These are phyloP conservation scores for Trichoderma koningii DNA, from an alignment of 2,329 filamentous ascomycete species.

Conservation along the genomic window DNA sequence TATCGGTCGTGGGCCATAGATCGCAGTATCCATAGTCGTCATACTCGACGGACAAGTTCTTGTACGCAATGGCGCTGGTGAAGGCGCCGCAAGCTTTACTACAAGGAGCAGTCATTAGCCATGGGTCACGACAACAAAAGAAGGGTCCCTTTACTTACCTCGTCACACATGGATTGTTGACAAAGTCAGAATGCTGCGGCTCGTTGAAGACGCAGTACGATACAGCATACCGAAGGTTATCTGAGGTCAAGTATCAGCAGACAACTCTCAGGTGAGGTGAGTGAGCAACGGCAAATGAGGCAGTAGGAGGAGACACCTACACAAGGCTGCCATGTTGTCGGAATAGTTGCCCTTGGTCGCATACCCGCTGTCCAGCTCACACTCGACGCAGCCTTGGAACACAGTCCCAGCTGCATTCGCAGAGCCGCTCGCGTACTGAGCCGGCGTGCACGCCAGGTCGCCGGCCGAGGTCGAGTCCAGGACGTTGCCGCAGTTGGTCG, in stretches of 20 bases:
- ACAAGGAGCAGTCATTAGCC: slow-evolving; percentile 33
- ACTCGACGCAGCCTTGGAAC: slow-evolving; percentile 54
- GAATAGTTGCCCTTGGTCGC: slow-evolving; percentile 47
- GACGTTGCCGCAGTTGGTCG: slow-evolving; percentile 56
- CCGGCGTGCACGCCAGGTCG: slow-evolving; percentile 51
- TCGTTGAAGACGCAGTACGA: slow-evolving; percentile 58
- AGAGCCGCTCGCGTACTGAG: slow-evolving; percentile 36
- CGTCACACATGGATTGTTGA: slow-evolving; percentile 54
- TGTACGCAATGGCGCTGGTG: slow-evolving; percentile 49
- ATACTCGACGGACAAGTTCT: slow-evolving; percentile 50
- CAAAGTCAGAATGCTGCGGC: slow-evolving; percentile 46
- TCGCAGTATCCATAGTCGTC: slow-evolving; percentile 58
- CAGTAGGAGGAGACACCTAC: slow-evolving; percentile 44
- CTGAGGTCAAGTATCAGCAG: slow-evolving; percentile 39
- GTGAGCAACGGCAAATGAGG: neutral
- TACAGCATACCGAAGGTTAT: slow-evolving; percentile 59
- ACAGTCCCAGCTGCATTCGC: slow-evolving; percentile 50
- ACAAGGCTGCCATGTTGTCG: slow-evolving; percentile 57
- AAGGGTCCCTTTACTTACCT: slow-evolving; percentile 40
- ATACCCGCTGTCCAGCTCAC: slow-evolving; percentile 54
- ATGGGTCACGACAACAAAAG: neutral
- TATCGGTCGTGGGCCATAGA: slow-evolving; percentile 46
- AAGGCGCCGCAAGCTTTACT: slow-evolving; percentile 58
- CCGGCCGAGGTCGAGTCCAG: slow-evolving; percentile 47
- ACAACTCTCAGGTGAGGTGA: slow-evolving; percentile 12